Evolutionary conservation across 1,139 yeast species (phyloP), one percentile per base, ranked within the genome.

Genomic region (Lodderomyces margitis): DNA sequence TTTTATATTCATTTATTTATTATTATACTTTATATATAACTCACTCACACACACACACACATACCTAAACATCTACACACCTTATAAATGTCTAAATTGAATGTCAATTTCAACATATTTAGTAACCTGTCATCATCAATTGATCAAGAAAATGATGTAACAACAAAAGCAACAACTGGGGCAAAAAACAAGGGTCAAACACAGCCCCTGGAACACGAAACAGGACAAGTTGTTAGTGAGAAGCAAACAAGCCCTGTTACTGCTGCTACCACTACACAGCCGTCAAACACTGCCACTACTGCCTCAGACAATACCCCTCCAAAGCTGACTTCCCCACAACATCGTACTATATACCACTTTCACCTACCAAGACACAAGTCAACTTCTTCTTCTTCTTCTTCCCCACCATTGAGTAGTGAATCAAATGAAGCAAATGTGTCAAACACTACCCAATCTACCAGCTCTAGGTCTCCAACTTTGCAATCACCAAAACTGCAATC

Each of bases 81-180:
- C n/a, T n/a, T n/a, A n/a, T n/a, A 27, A 19, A 40, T 40, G 44
- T 35, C 41, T 12, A 24, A 21, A 23, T 37, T 28, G 4, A 14
- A 36, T 34, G 41, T 39, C 27, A 31, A 43, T n/a, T 43, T 43
- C 21, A 34, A 43, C 31, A 24, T 43, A 19, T 41, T 36, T 36
- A 40, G 42, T 36, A 40, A 39, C 21, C 46, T 43, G 46, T 43
- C 46, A 3, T 40, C 46, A 23, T 43, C 46, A 21, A 25, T 43
- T 15, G 41, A 40, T 10, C 39, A 43, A 8, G 32, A 15, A 16
- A 15, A 6, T 24, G 23, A 20, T 23, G 19, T 23, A 23, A 23
- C 12, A 8, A 30, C 33, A 30, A 24, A 15, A 28, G 19, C 12
- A 15, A 15, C 19, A 15, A 28, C 12, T n/a, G n/a, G n/a, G n/a